phyloP scores from a whole-genome alignment of 2,329 filamentous ascomycete species.

The Sarocladium oryzae region DNA sequence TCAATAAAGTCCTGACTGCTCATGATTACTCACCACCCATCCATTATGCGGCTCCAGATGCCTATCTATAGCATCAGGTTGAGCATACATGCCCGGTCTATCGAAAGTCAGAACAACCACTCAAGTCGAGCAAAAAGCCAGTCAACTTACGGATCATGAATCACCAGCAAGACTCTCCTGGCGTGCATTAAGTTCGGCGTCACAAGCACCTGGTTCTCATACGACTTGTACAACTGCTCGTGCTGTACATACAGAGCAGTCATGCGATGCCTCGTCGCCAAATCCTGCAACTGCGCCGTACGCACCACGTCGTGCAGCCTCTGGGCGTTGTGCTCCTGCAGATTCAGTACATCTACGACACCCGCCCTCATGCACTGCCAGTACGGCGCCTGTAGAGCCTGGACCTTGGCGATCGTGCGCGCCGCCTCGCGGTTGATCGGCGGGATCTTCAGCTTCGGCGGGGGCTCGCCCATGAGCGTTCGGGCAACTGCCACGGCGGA shows the following conservation, averaged over 20 bases:
- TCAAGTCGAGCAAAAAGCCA: too few species aligned
- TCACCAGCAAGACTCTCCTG: conserved; percentile 70
- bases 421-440: conserved; percentile 52
- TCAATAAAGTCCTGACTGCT: too few species aligned
- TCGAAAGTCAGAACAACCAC: too few species aligned
- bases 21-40: conserved; percentile 77
- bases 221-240: conserved; percentile 65
- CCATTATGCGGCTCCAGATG: conserved; percentile 76
- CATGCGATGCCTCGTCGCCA: conserved; percentile 72
- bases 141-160: conserved; percentile 75
- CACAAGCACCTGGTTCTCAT: conserved; percentile 79
- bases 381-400: conserved; percentile 58
- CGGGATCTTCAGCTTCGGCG: conserved; percentile 52
- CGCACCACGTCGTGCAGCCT: conserved; percentile 77
- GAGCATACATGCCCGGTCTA: conserved; percentile 29
- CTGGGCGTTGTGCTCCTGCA: conserved; percentile 47
- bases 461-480: conserved; percentile 93
- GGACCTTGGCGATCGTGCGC: conserved; percentile 50
- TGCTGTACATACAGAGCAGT: conserved; percentile 73
- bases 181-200: conserved; percentile 63
- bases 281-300: conserved; percentile 62
- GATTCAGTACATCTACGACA: conserved; percentile 46
- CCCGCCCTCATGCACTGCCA: conserved; percentile 85
- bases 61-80: conserved; percentile 63
- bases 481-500: conserved; percentile 87